Evolutionary conservation across 768 basidiomycete species (phyloP), one percentile per base, ranked within the genome.

Genomic region (Lactifluus pinguis): DNA sequence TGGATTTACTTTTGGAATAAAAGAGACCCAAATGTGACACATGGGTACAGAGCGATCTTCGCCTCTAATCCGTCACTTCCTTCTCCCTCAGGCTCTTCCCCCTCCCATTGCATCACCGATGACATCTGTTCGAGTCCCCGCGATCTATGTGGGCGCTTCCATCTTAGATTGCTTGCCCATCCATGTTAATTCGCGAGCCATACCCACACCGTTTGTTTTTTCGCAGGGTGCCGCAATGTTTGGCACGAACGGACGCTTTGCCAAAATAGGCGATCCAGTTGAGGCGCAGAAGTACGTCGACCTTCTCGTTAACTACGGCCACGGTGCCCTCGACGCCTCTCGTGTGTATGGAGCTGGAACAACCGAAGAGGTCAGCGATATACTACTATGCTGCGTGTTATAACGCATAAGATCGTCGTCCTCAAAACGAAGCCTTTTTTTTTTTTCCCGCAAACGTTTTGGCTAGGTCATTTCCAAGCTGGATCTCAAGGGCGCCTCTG

Each of bases 401-500:
- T 17, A 17, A 42, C 3, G 41, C 41, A 15, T 17, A 42, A 42
- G 41, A 42, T 42, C 41, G 15, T 42, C 41, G 41, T 15, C 15
- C 32, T 34, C 32, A 34, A 9, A 34, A 9, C 9, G 32, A 34
- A 34, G 32, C 2, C 25, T 25, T 25, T 25, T 25, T 25, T 25
- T 25, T 25, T 25, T 25, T 1, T 25, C n/a, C n/a, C 25, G 25
- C 15, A 17, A 17, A 13, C 41, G 17, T 25, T 25, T 45, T 38
- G 21, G 49, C 45, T 38, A 60, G 49, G 29, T 51, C 19, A 42
- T 61, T 32, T 38, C 60, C 53, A 30, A 55, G 21, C 53, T 67
- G 17, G 64, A 65, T 72, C 38, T 70, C 68, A 76, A 68, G 58
- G 69, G 59, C 59, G 68, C n/a, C 69, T 70, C n/a, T 53, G 67